Evolutionary conservation across 2,329 filamentous ascomycete species (phyloP).

Genomic region (Penicillium janthinellum): DNA sequence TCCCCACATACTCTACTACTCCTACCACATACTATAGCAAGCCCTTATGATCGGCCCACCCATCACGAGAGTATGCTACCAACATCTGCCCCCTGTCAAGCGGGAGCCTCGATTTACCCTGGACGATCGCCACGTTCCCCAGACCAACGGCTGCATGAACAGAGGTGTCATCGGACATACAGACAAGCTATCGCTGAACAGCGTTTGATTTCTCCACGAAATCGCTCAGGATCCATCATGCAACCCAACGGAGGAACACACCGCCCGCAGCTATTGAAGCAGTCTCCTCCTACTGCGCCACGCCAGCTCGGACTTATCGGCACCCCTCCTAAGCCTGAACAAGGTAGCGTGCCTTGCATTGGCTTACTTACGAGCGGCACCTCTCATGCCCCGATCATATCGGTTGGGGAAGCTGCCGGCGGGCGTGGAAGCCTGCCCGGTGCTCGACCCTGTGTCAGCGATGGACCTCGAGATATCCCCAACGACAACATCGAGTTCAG

Average conservation of each 20-base stretch:
- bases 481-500: constrained; percentile 60
- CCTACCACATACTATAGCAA: constrained; percentile 29
- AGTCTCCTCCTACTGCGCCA: constrained; percentile 23
- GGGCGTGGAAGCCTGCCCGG: constrained; percentile 21
- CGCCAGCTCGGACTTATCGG: constrained; percentile 19
- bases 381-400: constrained; percentile 30
- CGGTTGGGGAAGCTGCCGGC: constrained; percentile 27
- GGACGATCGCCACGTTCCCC: constrained; percentile 33
- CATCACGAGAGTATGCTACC: constrained; percentile 37
- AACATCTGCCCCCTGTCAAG: constrained; percentile 24
- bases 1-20: constrained; percentile 28
- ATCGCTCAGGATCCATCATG: constrained; percentile 26
- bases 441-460: constrained; percentile 18
- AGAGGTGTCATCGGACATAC: constrained; percentile 35
- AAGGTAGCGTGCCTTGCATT: constrained; percentile 57
- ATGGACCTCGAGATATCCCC: constrained; percentile 57
- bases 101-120: constrained; percentile 23
- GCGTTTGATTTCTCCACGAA: constrained; percentile 39
- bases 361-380: constrained; percentile 49
- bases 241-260: constrained; percentile 26
- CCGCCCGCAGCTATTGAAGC: constrained; percentile 34
- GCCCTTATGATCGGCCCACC: constrained; percentile 39
- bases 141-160: constrained; percentile 30
- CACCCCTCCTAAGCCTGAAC: constrained; percentile 32
- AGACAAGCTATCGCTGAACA: constrained; percentile 33